Evolutionary conservation across 805 yeast genomes (phyloP), one percentile per base, ranked within the genome.

Genomic region (Candida vartiovaarae): DNA sequence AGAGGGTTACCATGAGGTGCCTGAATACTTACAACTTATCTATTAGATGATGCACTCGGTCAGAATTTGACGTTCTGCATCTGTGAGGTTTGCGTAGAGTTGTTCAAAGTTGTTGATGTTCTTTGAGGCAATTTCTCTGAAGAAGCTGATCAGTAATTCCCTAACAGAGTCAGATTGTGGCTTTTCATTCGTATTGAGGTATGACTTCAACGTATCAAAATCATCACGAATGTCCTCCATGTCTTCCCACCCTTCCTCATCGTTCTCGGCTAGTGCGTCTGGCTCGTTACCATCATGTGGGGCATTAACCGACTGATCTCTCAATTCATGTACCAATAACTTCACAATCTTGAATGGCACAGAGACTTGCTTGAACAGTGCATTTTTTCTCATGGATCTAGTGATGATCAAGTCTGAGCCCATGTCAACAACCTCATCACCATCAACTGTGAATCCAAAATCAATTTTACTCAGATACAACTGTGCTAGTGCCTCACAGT

Each of bases 231-330:
- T 65, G 40, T 79, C 85, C 11, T 82, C 88, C 47, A 82, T 66
- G 53, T 84, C 93, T 53, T 85, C 93, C 90, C 93, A 84, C 1
- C 74, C 88, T 10, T 54, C 66, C 7, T 76, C 76, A 3, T 85
- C 76, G 1, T 79, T 85, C 23, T 76, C 65, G 42, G 74, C 84
- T 10, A 80, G 86, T 44, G 78, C 68, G 52, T 82, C 90, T 50
- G 81, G 88, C 81, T 41, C 34, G 32, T 43, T 50, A 4, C 37
- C 41, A 5, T 44, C 45, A 25, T 38, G 43, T 5, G 42, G 44
- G 8, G 47, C 46, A 3, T 47, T 51, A 23, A 39, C 34, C 11
- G 54, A 72, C 50, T 86, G 95, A 51, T 80, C 78, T 25, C 70
- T 72, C 39, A 89, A 66, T 59, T 91, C 98, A 28, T 75, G 68